Percentiles rank a stretch among this genome's conserved stretches.
Evolutionary conservation across 1,284 basidiomycete genomes (phyloP).

Genomic region (Peniophora sp.): DNA sequence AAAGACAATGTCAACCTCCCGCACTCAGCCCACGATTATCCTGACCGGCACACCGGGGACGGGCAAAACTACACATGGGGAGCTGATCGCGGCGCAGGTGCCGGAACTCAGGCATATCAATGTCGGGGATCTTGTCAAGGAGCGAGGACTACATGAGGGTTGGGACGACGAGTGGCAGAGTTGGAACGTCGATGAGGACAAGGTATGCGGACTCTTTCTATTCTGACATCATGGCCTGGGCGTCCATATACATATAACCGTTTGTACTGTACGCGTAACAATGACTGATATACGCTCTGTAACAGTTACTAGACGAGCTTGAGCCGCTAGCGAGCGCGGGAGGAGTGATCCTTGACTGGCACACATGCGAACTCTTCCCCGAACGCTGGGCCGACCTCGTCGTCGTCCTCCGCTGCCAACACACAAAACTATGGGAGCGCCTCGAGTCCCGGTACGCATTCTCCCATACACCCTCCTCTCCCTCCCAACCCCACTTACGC

Average conservation of each 20-base stretch:
- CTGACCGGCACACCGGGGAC: slow-evolving; percentile 89
- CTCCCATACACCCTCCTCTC: slow-evolving; percentile 1
- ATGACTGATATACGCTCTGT: not conserved
- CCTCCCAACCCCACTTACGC: not conserved
- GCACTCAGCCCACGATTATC: slow-evolving; percentile 71
- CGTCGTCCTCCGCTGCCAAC: slow-evolving; percentile 87
- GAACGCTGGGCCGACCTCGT: slow-evolving; percentile 98
- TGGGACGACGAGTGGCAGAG: slow-evolving; percentile 94
- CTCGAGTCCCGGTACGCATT: slow-evolving; percentile 82
- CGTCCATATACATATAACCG: slow-evolving; percentile 3
- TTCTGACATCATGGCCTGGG: slow-evolving; percentile 3
- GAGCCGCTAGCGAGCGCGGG: slow-evolving; percentile 64
- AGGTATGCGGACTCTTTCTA: slow-evolving; percentile 36
- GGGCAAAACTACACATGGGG: slow-evolving; percentile 87
- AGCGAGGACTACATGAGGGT: slow-evolving; percentile 73
- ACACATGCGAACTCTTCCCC: slow-evolving; percentile 91
- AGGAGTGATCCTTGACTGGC: slow-evolving; percentile 94
- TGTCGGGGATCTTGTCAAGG: slow-evolving; percentile 85
- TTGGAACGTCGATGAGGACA: slow-evolving; percentile 94
- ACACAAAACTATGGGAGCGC: slow-evolving; percentile 85
- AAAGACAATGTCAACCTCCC: no score
- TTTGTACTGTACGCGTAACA: no score
- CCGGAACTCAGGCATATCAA: slow-evolving; percentile 77
- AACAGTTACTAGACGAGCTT: slow-evolving; percentile 79
- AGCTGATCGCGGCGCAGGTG: slow-evolving; percentile 65